Evolutionary conservation across 768 basidiomycete genomes (phyloP), one percentile per base, ranked within the genome.

Genomic region (Suillus tomentosus): DNA sequence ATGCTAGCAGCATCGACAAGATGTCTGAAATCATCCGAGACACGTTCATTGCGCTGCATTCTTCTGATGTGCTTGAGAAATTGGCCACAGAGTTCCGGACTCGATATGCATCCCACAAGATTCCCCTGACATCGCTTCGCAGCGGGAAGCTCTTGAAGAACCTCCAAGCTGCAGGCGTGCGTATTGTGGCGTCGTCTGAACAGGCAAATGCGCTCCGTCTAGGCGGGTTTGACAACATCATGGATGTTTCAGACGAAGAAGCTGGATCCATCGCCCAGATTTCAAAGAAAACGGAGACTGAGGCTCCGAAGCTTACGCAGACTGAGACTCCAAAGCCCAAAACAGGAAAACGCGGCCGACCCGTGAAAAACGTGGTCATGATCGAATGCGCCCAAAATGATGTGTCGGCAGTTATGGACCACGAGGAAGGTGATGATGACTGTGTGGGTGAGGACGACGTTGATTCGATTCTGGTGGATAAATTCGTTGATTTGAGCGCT

Each of bases 21-120:
- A 96, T 99, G 95, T 92, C 94, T 0, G 82, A 80, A 55, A 82
- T 92, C 69, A 96, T 99, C 70, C 90, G 96, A 36, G 91, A 96
- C 51, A 94, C 93, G 1, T 99, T 99, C 76, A 91, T 99, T 63
- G 87, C 90, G 0, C 82, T 99, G 17, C 96, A 99, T 76, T 90
- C 90, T 19, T 90, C 92, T 9, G 89, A 96, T 73, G 86, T 99
- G 9, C 84, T 99, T 6, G 78, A 77, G 24, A 86, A 84, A 68
- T 85, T 99, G 0, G 79, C 86, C 8, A 74, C 79, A 3, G 96
- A 98, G 89, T 95, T 94, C 79, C 74, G 81, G 37, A 82, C 88
- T 63, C 90, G 94, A 24, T 96, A 95, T 78, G 84, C 85, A 40
- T 85, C 84, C 62, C 88, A 88, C 77, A 84, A 86, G 67, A 73